Percentiles rank a stretch among this genome's conserved stretches.
These are phyloP conservation scores for Neoconidiobolus thromboides DNA, from an alignment of 371 early-diverging fungal species.

Conservation along the genomic window DNA sequence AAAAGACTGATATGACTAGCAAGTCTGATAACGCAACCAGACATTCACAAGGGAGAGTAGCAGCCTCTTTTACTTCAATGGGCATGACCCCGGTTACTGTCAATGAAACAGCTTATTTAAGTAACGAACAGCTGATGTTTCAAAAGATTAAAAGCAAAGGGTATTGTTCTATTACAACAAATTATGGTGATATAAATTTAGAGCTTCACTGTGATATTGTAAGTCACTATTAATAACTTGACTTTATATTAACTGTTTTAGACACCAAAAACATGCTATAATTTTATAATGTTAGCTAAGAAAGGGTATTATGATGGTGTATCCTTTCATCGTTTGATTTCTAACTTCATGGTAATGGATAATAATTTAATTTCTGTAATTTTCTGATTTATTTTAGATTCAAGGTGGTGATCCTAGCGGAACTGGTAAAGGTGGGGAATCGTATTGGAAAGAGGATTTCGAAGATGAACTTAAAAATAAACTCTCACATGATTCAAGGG, in stretches of 20 bases:
- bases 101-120: slow-evolving; percentile 44
- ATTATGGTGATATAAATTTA: slow-evolving; percentile 66
- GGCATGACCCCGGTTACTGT: slow-evolving; percentile 47
- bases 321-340: slow-evolving; percentile 74
- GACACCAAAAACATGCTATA: slow-evolving; percentile 75
- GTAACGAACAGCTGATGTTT: slow-evolving; percentile 75
- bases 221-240: not conserved
- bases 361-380: not conserved
- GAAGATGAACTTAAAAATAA: slow-evolving; percentile 56
- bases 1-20: slow-evolving; percentile 9
- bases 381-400: slow-evolving; percentile 18
- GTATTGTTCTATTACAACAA: slow-evolving; percentile 56
- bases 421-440: slow-evolving; percentile 72
- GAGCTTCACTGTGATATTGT: slow-evolving; percentile 65
- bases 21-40: slow-evolving; percentile 56
- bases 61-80: slow-evolving; percentile 78
- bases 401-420: slow-evolving; percentile 94
- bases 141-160: slow-evolving; percentile 52
- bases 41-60: slow-evolving; percentile 60
- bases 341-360: slow-evolving; percentile 59
- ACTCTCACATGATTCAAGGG: slow-evolving; percentile 54
- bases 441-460: slow-evolving; percentile 61
- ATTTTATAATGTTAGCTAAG: slow-evolving; percentile 73
- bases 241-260: slow-evolving; percentile 9
- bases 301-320: slow-evolving; percentile 61